Evolutionary conservation across 202 grass and related monocot species (phyloP).

Genomic region (Elaeis oleifera): DNA sequence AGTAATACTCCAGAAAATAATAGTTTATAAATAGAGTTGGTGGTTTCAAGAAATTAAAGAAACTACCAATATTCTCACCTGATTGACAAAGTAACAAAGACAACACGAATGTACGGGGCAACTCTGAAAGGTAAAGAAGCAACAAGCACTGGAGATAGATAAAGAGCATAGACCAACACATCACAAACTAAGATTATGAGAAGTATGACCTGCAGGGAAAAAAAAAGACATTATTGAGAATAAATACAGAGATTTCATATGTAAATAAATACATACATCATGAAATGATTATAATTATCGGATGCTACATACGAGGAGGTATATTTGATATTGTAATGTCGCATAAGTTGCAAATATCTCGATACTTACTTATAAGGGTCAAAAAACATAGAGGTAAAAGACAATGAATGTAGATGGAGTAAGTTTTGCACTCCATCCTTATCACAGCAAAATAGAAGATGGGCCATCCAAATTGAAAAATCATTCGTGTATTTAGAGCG

Average conservation of each 20-base stretch:
- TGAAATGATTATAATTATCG: too few species aligned
- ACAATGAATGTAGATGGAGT: too few species aligned
- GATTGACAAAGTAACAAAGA: slow-evolving; percentile 66
- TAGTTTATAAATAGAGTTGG: neutral
- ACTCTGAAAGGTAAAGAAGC: slow-evolving; percentile 58
- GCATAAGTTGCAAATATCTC: too few species aligned
- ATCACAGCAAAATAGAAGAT: too few species aligned
- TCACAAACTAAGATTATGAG: slow-evolving; percentile 79
- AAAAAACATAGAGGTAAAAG: too few species aligned
- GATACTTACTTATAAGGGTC: too few species aligned
- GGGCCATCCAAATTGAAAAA: too few species aligned
- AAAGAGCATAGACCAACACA: slow-evolving; percentile 56
- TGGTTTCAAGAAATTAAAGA: slow-evolving; percentile 8
- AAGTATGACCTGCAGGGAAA: slow-evolving; percentile 63
- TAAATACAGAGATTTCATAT: neutral
- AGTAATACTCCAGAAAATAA: neutral
- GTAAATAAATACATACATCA: too few species aligned
- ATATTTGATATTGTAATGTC: too few species aligned
- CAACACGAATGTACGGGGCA: slow-evolving; percentile 81
- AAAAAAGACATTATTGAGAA: neutral
- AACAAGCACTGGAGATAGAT: slow-evolving; percentile 26
- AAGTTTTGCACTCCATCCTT: too few species aligned
- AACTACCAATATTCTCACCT: slow-evolving; percentile 49
- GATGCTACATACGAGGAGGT: too few species aligned
- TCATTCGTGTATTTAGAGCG: too few species aligned